These are phyloP conservation scores for Colletotrichum higginsianum DNA, from an alignment of 2,329 filamentous ascomycete species.

Conservation along the genomic window DNA sequence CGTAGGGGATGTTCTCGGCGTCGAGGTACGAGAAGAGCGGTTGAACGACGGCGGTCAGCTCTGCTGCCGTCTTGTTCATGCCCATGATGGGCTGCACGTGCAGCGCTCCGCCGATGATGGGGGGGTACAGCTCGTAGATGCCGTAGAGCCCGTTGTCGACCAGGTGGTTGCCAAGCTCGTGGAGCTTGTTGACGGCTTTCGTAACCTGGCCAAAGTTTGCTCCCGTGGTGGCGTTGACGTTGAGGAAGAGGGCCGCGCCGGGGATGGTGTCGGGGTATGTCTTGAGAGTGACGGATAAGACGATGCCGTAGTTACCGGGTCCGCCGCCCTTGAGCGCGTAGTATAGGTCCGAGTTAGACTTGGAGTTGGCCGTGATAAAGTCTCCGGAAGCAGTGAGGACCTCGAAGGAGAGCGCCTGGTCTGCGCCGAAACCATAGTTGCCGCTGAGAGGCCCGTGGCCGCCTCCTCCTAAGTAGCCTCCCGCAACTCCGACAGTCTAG, in stretches of 20 bases:
- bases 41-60: conserved; percentile 31
- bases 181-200: conserved; percentile 35
- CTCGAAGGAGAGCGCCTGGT: conserved; percentile 64
- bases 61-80: conserved; percentile 40
- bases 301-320: conserved; percentile 66
- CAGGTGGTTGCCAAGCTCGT: conserved; percentile 36
- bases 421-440: conserved; percentile 60
- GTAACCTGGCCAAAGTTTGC: conserved; percentile 32
- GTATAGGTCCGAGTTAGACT: conserved; percentile 66
- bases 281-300: conserved; percentile 67
- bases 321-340: conserved; percentile 71
- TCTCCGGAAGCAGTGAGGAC: conserved; percentile 62
- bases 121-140: conserved; percentile 41
- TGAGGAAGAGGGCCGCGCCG: conserved; percentile 34
- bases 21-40: conserved; percentile 37
- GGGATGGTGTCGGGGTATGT: conserved; percentile 54
- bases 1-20: conserved; percentile 34
- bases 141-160: conserved; percentile 41
- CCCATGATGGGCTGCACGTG: conserved; percentile 44
- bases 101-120: conserved; percentile 26
- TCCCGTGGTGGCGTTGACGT: conserved; percentile 38
- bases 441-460: conserved; percentile 66
- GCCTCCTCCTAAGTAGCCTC: conserved; percentile 73
- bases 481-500: conserved; percentile 69
- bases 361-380: conserved; percentile 60